Evolutionary conservation across 306 rosid species (phyloP).

Genomic region (Fragaria ananassa): DNA sequence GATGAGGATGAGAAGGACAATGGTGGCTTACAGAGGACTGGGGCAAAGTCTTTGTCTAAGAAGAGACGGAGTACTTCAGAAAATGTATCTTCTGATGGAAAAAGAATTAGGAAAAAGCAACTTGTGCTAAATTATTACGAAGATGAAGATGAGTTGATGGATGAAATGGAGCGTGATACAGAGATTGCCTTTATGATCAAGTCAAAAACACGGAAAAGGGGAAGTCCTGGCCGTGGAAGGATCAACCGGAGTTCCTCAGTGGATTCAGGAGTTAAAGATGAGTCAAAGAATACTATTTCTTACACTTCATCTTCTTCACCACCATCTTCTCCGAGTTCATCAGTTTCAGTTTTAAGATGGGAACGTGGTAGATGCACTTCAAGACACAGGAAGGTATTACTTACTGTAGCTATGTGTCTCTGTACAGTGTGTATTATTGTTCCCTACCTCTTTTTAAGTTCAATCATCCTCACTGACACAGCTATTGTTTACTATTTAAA

Average conservation of each 20-base stretch:
- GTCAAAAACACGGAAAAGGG: constrained; percentile 38
- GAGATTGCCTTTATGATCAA: constrained; percentile 27
- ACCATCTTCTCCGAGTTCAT: constrained; percentile 17
- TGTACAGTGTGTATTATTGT: constrained; percentile 5
- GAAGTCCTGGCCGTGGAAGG: constrained; percentile 14
- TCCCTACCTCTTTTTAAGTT: background rate
- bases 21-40: constrained; percentile 4
- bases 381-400: constrained; percentile 20
- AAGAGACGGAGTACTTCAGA: constrained; percentile 17
- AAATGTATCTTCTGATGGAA: background rate
- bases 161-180: constrained; percentile 24
- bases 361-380: background rate
- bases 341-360: constrained; percentile 7
- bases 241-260: constrained; percentile 11
- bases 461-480: background rate
- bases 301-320: constrained; percentile 21
- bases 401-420: constrained; percentile 17
- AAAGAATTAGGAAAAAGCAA: constrained; percentile 26
- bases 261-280: constrained; percentile 11
- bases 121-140: constrained; percentile 6
- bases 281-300: constrained; percentile 3
- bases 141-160: background rate
- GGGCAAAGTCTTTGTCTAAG: constrained; percentile 16
- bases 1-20: constrained; percentile 20
- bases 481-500: constrained; percentile 13